These are phyloP conservation scores for Leishmania tropica DNA, from an alignment of 208 protist genomes.

Conservation along the genomic window DNA sequence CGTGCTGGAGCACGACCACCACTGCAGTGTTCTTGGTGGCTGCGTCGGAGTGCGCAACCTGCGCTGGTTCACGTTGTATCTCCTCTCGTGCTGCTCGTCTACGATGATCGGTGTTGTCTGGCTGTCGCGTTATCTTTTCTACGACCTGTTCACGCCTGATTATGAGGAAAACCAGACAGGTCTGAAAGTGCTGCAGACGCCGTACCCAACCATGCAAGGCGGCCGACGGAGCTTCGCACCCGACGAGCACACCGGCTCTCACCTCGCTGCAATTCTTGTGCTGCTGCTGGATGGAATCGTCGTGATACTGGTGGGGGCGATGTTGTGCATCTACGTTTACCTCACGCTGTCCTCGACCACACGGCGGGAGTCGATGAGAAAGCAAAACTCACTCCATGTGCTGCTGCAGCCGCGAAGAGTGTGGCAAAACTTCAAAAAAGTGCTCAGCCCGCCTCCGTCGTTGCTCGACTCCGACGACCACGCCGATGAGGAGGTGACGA, in stretches of 20 bases:
- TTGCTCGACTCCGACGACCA: constrained; percentile 20
- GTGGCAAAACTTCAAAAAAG: constrained; percentile 36
- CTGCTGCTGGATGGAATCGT: constrained; percentile 51
- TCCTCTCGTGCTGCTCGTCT: constrained; percentile 21
- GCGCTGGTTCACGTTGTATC: constrained; percentile 86
- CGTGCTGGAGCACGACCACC: constrained; percentile 87
- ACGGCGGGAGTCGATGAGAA: constrained; percentile 42
- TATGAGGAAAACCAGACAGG: neutral
- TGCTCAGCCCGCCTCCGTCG: constrained; percentile 35
- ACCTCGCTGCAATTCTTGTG: constrained; percentile 37
- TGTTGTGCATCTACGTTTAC: constrained; percentile 59
- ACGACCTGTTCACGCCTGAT: constrained; percentile 20
- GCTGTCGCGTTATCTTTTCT: constrained; percentile 32
- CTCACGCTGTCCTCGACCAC: constrained; percentile 61
- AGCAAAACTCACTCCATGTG: constrained; percentile 30
- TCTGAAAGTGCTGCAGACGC: constrained; percentile 30
- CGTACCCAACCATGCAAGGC: constrained; percentile 58
- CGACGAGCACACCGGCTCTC: constrained; percentile 5
- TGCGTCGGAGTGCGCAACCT: constrained; percentile 85
- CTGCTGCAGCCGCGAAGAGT: constrained; percentile 35
- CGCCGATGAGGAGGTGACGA: constrained; percentile 10
- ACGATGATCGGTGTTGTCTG: constrained; percentile 53
- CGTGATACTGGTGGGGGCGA: constrained; percentile 54
- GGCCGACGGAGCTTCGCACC: constrained; percentile 43
- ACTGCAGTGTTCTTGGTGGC: constrained; percentile 86